phyloP scores from a whole-genome alignment of 129 eudicot species.

The Artemisia annua region DNA sequence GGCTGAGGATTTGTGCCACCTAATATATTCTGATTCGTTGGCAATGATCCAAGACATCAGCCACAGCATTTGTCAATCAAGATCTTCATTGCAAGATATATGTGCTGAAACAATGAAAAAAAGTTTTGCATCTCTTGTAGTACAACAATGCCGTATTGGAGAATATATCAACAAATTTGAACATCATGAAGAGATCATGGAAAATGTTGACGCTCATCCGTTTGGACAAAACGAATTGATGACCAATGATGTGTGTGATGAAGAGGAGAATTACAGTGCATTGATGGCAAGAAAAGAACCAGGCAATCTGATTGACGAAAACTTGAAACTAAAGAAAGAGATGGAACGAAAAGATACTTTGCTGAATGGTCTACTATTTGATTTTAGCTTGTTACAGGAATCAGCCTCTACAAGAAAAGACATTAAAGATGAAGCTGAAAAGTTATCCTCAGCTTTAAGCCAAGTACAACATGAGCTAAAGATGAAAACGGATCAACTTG shows the following conservation, averaged over 20 bases:
- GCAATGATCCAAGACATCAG: slow-evolving; percentile 39
- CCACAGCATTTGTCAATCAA: slow-evolving; percentile 36
- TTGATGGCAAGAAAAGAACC: slow-evolving; percentile 26
- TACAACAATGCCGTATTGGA: slow-evolving; percentile 52
- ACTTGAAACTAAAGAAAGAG: slow-evolving; percentile 53
- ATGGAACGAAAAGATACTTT: slow-evolving; percentile 52
- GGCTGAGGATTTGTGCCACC: slow-evolving; percentile 49
- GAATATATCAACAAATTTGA: slow-evolving; percentile 31
- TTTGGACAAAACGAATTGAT: slow-evolving; percentile 9
- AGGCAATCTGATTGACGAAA: slow-evolving; percentile 35
- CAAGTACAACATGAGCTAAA: slow-evolving; percentile 51
- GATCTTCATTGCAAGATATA: slow-evolving; percentile 54
- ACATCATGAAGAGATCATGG: slow-evolving; percentile 28
- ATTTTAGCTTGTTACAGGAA: slow-evolving; percentile 85
- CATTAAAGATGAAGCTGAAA: slow-evolving; percentile 66
- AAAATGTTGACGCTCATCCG: slow-evolving; percentile 18
- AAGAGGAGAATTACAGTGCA: slow-evolving; percentile 28
- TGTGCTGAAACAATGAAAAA: slow-evolving; percentile 49
- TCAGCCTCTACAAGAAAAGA: slow-evolving; percentile 69
- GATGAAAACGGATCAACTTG: slow-evolving; percentile 53
- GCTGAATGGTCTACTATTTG: slow-evolving; percentile 75
- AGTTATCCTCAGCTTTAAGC: slow-evolving; percentile 45
- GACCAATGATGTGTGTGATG: slow-evolving; percentile 18
- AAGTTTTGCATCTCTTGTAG: slow-evolving; percentile 43
- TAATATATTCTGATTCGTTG: slow-evolving; percentile 46